Conservation (phyloP, 2,329 filamentous ascomycete species). For the Curvularia eragrostidis region DNA sequence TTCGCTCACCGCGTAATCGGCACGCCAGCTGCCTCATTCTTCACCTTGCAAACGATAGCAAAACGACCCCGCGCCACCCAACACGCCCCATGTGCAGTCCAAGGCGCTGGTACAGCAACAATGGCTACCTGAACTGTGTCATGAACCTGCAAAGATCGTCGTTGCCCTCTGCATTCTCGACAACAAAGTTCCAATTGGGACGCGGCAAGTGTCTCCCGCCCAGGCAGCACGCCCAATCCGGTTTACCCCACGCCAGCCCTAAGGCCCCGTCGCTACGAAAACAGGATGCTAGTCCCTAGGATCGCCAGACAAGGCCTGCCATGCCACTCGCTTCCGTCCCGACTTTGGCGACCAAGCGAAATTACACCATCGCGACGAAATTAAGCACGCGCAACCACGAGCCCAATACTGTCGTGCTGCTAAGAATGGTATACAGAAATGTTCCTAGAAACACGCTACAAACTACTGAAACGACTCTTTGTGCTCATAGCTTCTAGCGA, state of each 20-base stretch:
- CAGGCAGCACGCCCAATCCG: constrained; percentile 21
- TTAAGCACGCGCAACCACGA: background rate
- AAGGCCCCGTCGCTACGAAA: constrained; percentile 27
- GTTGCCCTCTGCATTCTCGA: constrained; percentile 10
- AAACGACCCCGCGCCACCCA: constrained; percentile 9
- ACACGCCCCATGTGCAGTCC: constrained; percentile 8
- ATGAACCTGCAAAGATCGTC: constrained; percentile 19
- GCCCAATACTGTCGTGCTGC: background rate
- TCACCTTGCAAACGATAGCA: constrained; percentile 16
- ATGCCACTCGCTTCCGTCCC: constrained; percentile 14
- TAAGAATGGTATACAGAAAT: constrained; percentile 4
- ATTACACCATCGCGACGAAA: constrained; percentile 6
- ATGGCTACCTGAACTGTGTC: constrained; percentile 22
- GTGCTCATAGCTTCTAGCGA: constrained; percentile 9
- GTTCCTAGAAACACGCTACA: constrained; percentile 16
- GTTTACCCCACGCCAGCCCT: constrained; percentile 31
- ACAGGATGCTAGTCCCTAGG: constrained; percentile 13
- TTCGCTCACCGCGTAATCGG: constrained; percentile 15
- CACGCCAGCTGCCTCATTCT: constrained; percentile 6
- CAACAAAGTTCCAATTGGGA: constrained; percentile 19
- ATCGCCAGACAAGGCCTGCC: constrained; percentile 22
- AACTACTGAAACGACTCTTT: constrained; percentile 21
- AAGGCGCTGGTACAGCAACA: constrained; percentile 6
- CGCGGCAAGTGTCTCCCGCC: constrained; percentile 25
- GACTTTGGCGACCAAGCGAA: constrained; percentile 5